These are phyloP conservation scores for Hortiboletus campestris DNA, from an alignment of 768 basidiomycete species.

Conservation along the genomic window DNA sequence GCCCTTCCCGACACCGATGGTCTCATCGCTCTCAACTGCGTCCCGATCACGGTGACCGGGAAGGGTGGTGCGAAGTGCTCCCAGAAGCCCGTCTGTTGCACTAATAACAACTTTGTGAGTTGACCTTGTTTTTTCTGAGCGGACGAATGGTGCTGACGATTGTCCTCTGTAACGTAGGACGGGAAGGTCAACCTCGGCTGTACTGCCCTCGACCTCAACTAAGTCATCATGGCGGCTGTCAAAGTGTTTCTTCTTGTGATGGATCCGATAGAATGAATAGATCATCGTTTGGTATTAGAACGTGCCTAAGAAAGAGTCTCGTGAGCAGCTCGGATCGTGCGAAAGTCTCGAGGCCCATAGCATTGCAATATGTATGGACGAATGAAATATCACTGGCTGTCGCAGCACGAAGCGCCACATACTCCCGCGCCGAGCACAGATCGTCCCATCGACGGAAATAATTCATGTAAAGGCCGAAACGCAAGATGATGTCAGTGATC, in stretches of 20 bases:
- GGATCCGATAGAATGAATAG: no score
- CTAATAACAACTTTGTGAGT: conserved; percentile 10
- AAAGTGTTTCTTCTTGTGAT: no score
- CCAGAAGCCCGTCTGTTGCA: conserved; percentile 20
- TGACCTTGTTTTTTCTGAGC: not conserved
- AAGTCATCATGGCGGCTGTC: not conserved
- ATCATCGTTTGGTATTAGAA: not conserved
- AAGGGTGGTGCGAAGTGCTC: conserved; percentile 1
- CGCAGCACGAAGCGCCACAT: not conserved
- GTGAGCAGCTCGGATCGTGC: not conserved
- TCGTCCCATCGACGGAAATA: not conserved
- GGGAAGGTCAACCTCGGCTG: conserved; percentile 16
- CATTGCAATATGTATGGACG: not conserved
- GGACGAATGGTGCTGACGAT: not conserved
- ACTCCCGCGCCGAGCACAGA: no score
- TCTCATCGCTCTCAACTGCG: conserved; percentile 8
- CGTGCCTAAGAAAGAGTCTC: not conserved
- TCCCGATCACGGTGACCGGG: not conserved
- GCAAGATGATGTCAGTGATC: no score
- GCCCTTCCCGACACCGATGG: not conserved
- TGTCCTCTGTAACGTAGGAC: not conserved
- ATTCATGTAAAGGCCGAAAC: not conserved
- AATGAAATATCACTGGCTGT: not conserved
- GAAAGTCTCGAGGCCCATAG: not conserved
- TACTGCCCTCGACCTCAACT: conserved; percentile 6